Conservation (phyloP, 2,329 filamentous ascomycete species). For the Knoxdaviesia capensis region DNA sequence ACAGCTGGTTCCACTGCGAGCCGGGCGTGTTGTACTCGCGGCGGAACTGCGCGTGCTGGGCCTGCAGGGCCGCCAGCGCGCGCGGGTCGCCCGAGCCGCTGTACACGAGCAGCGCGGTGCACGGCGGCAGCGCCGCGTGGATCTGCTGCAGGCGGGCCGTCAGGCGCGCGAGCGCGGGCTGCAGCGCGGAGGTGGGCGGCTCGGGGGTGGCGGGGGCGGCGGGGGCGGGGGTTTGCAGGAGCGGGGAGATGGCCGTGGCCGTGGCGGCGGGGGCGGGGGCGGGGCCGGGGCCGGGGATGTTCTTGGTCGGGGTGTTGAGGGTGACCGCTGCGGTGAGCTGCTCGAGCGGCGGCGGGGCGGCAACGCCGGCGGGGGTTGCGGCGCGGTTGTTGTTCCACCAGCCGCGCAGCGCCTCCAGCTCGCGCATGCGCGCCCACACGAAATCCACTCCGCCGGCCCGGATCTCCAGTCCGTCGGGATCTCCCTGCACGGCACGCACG, state of each 20-base stretch:
- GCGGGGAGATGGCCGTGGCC: constrained; percentile 15
- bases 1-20: constrained; percentile 45
- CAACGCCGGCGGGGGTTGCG: constrained; percentile 12
- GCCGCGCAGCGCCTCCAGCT: constrained; percentile 42
- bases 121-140: constrained; percentile 37
- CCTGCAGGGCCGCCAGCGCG: constrained; percentile 41
- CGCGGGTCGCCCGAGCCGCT: constrained; percentile 49
- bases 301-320: not conserved
- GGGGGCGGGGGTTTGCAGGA: constrained; percentile 9
- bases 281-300: constrained; percentile 4
- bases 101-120: constrained; percentile 44
- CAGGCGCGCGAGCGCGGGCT: constrained; percentile 23
- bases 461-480: constrained; percentile 34
- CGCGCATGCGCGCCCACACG: constrained; percentile 44
- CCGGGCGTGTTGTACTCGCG: constrained; percentile 43
- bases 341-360: constrained; percentile 13
- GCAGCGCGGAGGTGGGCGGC: constrained; percentile 13
- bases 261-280: constrained; percentile 6
- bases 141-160: constrained; percentile 31
- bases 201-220: constrained; percentile 3
- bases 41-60: constrained; percentile 37
- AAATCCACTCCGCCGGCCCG: constrained; percentile 43
- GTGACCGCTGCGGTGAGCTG: constrained; percentile 8
- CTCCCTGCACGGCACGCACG: constrained; percentile 37
- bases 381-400: constrained; percentile 44